Conservation (phyloP, 768 basidiomycete genomes). For the Hypsizygus marmoreus region DNA sequence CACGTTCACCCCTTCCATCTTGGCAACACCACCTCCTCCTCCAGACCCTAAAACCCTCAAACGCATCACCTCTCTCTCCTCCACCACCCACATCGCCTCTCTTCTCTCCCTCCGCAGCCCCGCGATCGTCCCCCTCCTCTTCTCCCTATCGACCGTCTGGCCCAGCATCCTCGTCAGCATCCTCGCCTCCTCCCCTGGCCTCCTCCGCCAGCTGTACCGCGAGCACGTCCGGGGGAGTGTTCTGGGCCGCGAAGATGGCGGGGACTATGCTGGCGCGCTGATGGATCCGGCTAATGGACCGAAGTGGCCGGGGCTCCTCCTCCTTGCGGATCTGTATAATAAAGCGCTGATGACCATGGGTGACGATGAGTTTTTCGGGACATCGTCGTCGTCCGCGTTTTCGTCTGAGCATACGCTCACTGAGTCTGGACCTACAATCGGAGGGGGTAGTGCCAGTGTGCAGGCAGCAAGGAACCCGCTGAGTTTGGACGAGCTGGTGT, state of each 20-base stretch:
- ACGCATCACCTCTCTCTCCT: conserved; percentile 60
- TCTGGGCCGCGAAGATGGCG: conserved; percentile 16
- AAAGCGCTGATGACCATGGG: conserved; percentile 89
- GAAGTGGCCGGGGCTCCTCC: conserved; percentile 70
- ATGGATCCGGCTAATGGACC: conserved; percentile 38
- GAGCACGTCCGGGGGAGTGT: conserved; percentile 58
- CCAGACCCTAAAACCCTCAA: conserved; percentile 63
- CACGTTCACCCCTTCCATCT: conserved; percentile 26
- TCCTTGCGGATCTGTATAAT: conserved; percentile 80
- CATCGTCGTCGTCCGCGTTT: conserved; percentile 4
- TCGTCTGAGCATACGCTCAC: neutral
- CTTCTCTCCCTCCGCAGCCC: conserved; percentile 53
- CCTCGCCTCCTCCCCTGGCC: conserved; percentile 56
- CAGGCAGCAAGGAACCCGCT: conserved; percentile 68
- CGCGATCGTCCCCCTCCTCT: conserved; percentile 57
- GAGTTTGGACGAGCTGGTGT: conserved; percentile 74
- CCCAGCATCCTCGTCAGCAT: conserved; percentile 58
- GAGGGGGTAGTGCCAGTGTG: neutral
- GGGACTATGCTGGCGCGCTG: neutral
- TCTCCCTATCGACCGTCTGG: conserved; percentile 62
- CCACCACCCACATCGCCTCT: conserved; percentile 52
- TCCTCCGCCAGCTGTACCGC: conserved; percentile 78
- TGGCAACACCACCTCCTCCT: conserved; percentile 38
- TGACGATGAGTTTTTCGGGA: conserved; percentile 94
- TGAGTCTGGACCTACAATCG: neutral